Evolutionary conservation across 1,139 yeast genomes (phyloP), one percentile per base, ranked within the genome.

Genomic region (Hanseniaspora uvarum): DNA sequence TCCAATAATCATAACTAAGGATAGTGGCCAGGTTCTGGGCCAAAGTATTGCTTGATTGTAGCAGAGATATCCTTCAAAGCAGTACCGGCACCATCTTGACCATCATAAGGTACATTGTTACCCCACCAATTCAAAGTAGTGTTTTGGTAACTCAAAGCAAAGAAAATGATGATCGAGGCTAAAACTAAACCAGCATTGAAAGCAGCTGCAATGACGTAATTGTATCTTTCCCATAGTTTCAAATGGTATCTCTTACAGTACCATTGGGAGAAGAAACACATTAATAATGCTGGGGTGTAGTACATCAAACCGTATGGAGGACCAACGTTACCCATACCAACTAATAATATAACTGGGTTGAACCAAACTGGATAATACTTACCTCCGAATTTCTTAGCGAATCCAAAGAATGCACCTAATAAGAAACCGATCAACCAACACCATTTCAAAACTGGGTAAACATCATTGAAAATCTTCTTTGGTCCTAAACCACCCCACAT

Each of bases 401-500:
- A 69, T 52, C 72, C 70, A 65, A 72, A 77, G 55, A 64, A 72
- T 61, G 68, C 62, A 2, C 77, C 79, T 12, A 74, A 60, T 3
- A 75, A 56, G 28, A 74, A 74, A 1, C 84, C 84, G 51, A 79
- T 70, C 50, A 78, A 66, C 72, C 80, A 80, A 57, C 78, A 72
- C 68, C 69, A 77, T 61, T 70, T 69, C 63, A 77, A 65, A 36
- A 70, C 62, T 36, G 81, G 81, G 59, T 78, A 77, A 18, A 76
- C 63, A 0, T 72, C 73, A 56, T 67, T 65, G 60, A 81, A 79
- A 24, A 80, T 75, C 52, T 77, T 72, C 62, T 75, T 71, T 24
- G 88, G 88, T 24, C 86, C 87, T 60, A 83, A 79, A 48, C 77
- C 77, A 58, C 86, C 86, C 78, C 81, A 79, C 24, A 78, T 67